phyloP scores from a whole-genome alignment of 371 early-diverging fungal genomes.

The Dichotomocladium elegans region DNA sequence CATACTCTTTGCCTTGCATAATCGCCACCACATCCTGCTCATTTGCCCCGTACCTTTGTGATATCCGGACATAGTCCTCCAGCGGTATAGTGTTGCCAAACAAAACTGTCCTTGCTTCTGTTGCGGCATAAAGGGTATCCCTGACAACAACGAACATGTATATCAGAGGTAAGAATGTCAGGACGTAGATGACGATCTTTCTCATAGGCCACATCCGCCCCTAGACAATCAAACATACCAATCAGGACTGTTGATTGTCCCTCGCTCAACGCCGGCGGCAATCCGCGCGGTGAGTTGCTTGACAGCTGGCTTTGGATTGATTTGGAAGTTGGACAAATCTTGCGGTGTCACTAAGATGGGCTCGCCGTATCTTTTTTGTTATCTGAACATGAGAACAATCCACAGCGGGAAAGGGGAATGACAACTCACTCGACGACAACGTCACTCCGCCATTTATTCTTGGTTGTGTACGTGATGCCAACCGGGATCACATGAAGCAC shows the following conservation, averaged over 20 bases:
- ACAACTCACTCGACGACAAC: constrained; percentile 45
- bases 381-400: background rate
- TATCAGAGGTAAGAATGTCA: background rate
- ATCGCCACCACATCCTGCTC: background rate
- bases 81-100: constrained; percentile 43
- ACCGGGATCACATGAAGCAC: constrained; percentile 38
- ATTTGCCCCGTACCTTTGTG: constrained; percentile 37
- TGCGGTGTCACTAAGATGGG: constrained; percentile 35
- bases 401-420: background rate
- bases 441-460: constrained; percentile 54
- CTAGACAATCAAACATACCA: constrained; percentile 35
- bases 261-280: constrained; percentile 38
- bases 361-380: constrained; percentile 36
- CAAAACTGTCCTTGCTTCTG: constrained; percentile 37
- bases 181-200: too few relatives aligned
- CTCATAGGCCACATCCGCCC: too few relatives aligned
- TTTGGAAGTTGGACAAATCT: constrained; percentile 34
- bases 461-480: constrained; percentile 55
- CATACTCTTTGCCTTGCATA: background rate
- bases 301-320: constrained; percentile 37
- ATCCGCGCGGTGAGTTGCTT: constrained; percentile 47
- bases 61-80: constrained; percentile 45
- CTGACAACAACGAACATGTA: constrained; percentile 12
- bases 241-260: constrained; percentile 55
- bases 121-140: constrained; percentile 49